A percentile compares a stretch with the other conserved stretches of the same genome.
phyloP scores from a whole-genome alignment of 208 protist genomes.

The Strigomonas culicis region DNA sequence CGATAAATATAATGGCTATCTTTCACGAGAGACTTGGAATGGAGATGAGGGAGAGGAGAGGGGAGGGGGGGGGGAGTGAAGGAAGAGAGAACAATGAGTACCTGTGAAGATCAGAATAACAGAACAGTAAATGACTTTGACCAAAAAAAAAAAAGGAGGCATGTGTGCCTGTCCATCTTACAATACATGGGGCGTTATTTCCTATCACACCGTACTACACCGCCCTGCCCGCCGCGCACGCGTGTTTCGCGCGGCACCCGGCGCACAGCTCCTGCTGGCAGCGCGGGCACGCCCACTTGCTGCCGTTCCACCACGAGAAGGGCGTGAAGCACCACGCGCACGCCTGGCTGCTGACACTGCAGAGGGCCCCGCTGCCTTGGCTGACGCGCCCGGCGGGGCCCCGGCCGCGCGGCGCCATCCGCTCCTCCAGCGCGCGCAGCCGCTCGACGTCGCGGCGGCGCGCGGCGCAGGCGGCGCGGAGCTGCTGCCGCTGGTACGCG shows the following conservation, averaged over 20 bases:
- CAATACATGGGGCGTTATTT: no score
- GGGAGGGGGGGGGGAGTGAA: no score
- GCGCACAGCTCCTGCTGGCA: no score
- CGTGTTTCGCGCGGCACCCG: no score
- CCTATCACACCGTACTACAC: no score
- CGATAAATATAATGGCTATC: no score
- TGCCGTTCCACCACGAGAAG: conserved; percentile 7
- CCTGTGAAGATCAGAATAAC: not conserved
- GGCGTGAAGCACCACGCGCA: conserved; percentile 45
- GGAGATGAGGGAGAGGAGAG: no score
- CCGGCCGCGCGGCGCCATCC: conserved; percentile 12
- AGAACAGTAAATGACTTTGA: not conserved
- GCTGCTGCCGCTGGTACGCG: conserved; percentile 36
- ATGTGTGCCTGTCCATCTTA: no score
- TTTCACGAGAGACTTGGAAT: no score
- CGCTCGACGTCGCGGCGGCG: conserved; percentile 15
- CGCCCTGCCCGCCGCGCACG: no score
- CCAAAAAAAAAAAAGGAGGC: conserved; percentile 1
- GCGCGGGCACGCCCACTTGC: no score
- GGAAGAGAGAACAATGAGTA: not conserved
- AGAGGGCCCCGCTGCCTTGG: conserved; percentile 21
- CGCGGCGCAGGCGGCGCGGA: conserved; percentile 35
- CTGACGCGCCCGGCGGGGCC: not conserved
- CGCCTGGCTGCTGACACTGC: conserved; percentile 31
- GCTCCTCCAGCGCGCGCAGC: conserved; percentile 18